Conservation (phyloP, 129 eudicot genomes). For the Tanacetum coccineum region DNA sequence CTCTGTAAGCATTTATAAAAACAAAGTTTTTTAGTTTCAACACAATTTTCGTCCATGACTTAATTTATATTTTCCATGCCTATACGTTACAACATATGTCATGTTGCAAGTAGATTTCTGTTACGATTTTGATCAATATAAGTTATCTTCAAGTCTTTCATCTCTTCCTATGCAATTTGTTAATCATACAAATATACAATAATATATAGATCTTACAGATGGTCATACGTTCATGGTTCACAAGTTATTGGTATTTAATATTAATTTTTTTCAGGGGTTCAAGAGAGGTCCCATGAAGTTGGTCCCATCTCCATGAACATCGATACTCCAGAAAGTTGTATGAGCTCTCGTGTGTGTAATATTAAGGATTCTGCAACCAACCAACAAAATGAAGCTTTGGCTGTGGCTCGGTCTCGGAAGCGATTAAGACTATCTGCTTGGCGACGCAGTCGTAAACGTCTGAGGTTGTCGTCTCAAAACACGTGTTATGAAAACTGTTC, state of each 20-base stretch:
- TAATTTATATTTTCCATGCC: no score
- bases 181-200: neutral
- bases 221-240: conserved; percentile 3
- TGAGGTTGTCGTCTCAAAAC: conserved; percentile 37
- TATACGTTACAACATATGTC: no score
- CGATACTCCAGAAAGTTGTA: conserved; percentile 26
- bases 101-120: no score
- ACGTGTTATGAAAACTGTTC: conserved; percentile 18
- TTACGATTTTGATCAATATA: neutral
- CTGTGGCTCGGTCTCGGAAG: conserved; percentile 35
- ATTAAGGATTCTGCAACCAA: neutral
- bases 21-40: no score
- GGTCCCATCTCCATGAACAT: conserved; percentile 19
- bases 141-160: neutral
- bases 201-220: neutral
- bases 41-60: no score
- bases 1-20: no score
- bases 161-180: neutral
- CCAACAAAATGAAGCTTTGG: conserved; percentile 27
- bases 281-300: conserved; percentile 20
- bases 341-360: conserved; percentile 19
- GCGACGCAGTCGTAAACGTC: conserved; percentile 51
- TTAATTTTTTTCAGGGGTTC: conserved; percentile 29
- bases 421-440: conserved; percentile 51
- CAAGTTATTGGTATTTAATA: conserved; percentile 1